Conservation (phyloP, 768 basidiomycete species). For the Tephrocybe sp. region DNA sequence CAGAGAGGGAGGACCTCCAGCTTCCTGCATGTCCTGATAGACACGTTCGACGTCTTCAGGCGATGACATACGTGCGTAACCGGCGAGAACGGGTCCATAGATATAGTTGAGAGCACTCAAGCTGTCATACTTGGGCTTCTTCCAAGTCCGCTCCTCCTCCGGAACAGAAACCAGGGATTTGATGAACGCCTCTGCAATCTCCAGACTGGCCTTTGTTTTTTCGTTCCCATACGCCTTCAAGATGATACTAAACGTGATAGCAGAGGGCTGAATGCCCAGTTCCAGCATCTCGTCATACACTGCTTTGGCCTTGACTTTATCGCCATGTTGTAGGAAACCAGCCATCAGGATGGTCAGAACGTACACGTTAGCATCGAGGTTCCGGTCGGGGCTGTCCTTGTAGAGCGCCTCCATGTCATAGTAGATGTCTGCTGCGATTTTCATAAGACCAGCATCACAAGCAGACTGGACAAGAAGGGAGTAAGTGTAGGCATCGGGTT, state of each 20-base stretch:
- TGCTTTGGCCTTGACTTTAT: slow-evolving; percentile 52
- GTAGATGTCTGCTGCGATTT: slow-evolving; percentile 63
- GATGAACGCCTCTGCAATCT: slow-evolving; percentile 67
- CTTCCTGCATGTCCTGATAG: slow-evolving; percentile 47
- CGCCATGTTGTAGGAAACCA: slow-evolving; percentile 59
- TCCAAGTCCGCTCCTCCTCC: slow-evolving; percentile 35
- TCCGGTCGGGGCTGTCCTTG: slow-evolving; percentile 29
- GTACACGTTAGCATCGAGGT: slow-evolving; percentile 49
- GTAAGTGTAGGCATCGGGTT: slow-evolving; percentile 65
- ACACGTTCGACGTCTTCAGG: slow-evolving; percentile 56
- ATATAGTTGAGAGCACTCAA: slow-evolving; percentile 49
- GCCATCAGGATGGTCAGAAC: slow-evolving; percentile 74
- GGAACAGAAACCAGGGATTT: slow-evolving; percentile 41
- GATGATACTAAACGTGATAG: slow-evolving; percentile 68
- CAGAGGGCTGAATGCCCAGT: slow-evolving; percentile 62
- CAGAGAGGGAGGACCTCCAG: slow-evolving; percentile 58
- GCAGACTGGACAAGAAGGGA: slow-evolving; percentile 78
- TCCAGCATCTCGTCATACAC: slow-evolving; percentile 71
- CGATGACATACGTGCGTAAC: slow-evolving; percentile 41
- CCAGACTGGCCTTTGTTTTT: slow-evolving; percentile 45
- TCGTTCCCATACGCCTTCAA: slow-evolving; percentile 58
- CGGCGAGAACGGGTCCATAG: slow-evolving; percentile 59
- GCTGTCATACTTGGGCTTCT: slow-evolving; percentile 34
- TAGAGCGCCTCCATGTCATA: slow-evolving; percentile 58
- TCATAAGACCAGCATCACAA: slow-evolving; percentile 67